Base-by-base conservation (phyloP, 257 asterid genomes). In the Nyctanthes arbortristis region DNA sequence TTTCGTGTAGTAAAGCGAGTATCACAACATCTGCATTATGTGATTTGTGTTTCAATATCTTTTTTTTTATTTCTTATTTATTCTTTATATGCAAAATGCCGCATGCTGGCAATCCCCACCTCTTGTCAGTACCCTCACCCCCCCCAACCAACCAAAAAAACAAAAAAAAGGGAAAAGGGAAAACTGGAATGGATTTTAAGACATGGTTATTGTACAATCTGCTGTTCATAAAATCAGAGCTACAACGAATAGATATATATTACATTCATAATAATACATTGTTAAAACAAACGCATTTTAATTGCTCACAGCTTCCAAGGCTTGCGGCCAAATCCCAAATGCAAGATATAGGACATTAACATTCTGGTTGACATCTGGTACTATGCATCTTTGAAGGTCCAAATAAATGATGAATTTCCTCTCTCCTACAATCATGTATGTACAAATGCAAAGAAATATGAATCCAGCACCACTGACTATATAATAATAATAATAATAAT, bases 161-260 rank as follows among this genome's bases (percentile, higher is more conserved):
- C 6, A 4, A 10, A 43, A 16, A 20, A 43, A 43, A 43, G 24
- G n/a, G 6, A 43, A 43, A 4, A 4, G 24, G n/a, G 6, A 20
- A 43, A 16, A 43, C 24, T 5, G n/a, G 13, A 52, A 59, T 7
- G 11, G 56, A 52, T 43, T 57, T 66, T 67, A 36, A 24, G 11
- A 71, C 74, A 63, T 22, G 25, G 65, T 30, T 45, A 69, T 74
- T 74, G 59, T 72, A 77, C 80, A 84, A 65, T 34, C 75, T 66
- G 52, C 29, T 55, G 59, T 43, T 60, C 54, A 61, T 71, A 33
- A 40, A n/a, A 71, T 45, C 27, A 18, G 22, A 61, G 61, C 40
- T 22, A 27, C 29, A n/a, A 74, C 63, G 3, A 16, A 67, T 1
- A 25, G 30, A 59, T 11, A 66, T 43, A 65, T 4, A 63, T 25